phyloP scores from a whole-genome alignment of 331 rosid genomes.

The Phaseolus coccineus region DNA sequence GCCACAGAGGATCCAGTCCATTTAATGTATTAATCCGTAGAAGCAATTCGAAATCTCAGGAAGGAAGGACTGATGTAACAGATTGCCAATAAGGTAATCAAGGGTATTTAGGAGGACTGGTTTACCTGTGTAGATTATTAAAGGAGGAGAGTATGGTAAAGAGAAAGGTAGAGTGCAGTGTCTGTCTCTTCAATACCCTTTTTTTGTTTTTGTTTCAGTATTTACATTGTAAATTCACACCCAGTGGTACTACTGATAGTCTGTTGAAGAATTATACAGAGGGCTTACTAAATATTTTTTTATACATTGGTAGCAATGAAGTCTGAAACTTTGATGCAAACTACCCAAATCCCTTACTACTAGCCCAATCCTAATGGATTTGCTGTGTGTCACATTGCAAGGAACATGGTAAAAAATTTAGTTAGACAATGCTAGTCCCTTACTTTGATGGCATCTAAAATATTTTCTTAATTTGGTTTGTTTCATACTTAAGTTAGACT shows the following conservation, averaged over 20 bases:
- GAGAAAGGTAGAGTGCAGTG: background rate
- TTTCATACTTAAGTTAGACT: background rate
- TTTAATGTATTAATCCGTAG: background rate
- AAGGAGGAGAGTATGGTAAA: background rate
- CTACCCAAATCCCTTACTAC: background rate
- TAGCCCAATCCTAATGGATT: background rate
- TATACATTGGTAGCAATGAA: too few relatives aligned
- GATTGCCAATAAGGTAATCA: background rate
- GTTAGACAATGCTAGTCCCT: constrained; percentile 2
- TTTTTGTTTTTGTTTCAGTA: background rate
- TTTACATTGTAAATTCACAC: background rate
- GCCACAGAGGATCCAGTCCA: background rate
- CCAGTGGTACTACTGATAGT: background rate
- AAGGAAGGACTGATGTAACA: background rate
- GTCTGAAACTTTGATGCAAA: background rate
- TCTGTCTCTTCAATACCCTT: too few relatives aligned
- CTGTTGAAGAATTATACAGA: background rate
- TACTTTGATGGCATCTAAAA: background rate
- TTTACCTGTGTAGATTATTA: background rate
- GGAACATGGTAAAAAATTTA: background rate
- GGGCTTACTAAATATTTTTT: background rate
- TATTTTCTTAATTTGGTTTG: background rate
- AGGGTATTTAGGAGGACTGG: background rate
- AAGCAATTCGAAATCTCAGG: background rate
- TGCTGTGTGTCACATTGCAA: background rate